Evolutionary conservation across 163 green algal genomes (phyloP), one percentile per base, ranked within the genome.

Genomic region (Trebouxia gelatinosa): DNA sequence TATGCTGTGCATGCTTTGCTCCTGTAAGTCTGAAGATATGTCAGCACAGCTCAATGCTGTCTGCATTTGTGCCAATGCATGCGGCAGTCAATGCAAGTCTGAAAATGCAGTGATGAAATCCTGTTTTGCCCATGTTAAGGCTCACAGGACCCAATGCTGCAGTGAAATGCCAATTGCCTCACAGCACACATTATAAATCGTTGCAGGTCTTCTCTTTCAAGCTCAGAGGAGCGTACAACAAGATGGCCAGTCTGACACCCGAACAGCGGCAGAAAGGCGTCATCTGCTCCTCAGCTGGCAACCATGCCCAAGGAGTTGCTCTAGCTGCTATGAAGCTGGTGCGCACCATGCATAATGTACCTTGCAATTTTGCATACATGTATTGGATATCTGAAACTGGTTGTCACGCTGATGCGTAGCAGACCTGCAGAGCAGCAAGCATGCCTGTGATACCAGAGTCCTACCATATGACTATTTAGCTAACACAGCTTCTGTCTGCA

Each of bases 251-350:
- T 70, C 84, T 99, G 64, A 87, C 85, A 0, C 38, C 80, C 3
- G 91, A 97, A 80, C 82, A 92, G 77, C 85, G 94, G 35, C 81
- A 81, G 17, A 85, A 84, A 1, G 95, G 96, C 19, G 94, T 99
- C 51, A 98, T 99, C 84, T 95, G 89, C 83, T 94, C 89, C 57
- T 95, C 86, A 0, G 96, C 96, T 17, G 96, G 96, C 40, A 99
- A 99, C 87, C 96, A 99, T 84, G 96, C 96, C 13, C 96, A 99
- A 86, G 96, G 96, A 23, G 96, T 99, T 29, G 95, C 96, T 1
- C 84, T 98, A 50, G 85, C 89, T 9, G 96, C 95, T 0, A 11
- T 48, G 9, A 80, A 86, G 50, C 86, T 97, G 78, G 87, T 88
- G n/a, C n/a, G n/a, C n/a, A n/a, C n/a, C n/a, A n/a, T n/a, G n/a